phyloP scores from a whole-genome alignment of 768 basidiomycete genomes.

The Termitomyces heimii region DNA sequence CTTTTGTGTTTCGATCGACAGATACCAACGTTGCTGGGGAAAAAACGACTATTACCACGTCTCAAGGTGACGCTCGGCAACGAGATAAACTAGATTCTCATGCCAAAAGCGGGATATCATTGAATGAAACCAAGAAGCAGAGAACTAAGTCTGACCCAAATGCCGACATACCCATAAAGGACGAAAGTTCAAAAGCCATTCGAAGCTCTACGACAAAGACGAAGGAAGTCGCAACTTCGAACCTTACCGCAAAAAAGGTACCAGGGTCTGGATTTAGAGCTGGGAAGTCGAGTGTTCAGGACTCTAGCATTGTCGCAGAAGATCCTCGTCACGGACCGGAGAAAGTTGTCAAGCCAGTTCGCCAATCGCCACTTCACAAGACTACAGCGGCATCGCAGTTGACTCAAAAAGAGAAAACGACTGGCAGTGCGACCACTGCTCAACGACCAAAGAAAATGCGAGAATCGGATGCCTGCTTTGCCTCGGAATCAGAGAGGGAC shows the following conservation, averaged over 20 bases:
- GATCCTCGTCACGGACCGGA: slow-evolving; percentile 10
- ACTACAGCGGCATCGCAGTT: slow-evolving; percentile 21
- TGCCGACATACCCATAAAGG: slow-evolving; percentile 39
- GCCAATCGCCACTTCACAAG: slow-evolving; percentile 25
- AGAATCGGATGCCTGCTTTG: slow-evolving; percentile 11
- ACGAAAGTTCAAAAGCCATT: slow-evolving; percentile 35
- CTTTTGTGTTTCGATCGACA: slow-evolving; percentile 30
- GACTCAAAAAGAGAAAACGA: slow-evolving; percentile 21
- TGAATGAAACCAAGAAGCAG: slow-evolving; percentile 40
- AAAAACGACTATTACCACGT: not conserved
- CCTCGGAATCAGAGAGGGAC: slow-evolving; percentile 18
- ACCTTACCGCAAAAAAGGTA: slow-evolving; percentile 22
- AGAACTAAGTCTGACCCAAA: slow-evolving; percentile 36
- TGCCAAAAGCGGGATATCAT: slow-evolving; percentile 42
- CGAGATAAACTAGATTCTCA: slow-evolving; percentile 16
- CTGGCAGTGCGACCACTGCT: not conserved
- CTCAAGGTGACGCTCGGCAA: slow-evolving; percentile 4
- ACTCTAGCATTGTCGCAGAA: not conserved
- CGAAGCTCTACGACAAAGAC: slow-evolving; percentile 4
- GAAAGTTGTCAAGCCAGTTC: slow-evolving; percentile 16
- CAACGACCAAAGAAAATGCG: slow-evolving; percentile 14
- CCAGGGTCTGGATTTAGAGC: slow-evolving; percentile 47
- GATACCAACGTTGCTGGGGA: slow-evolving; percentile 8
- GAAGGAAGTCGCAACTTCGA: not conserved
- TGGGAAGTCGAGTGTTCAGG: slow-evolving; percentile 24